Percentiles rank a stretch among this genome's conserved stretches.
These are phyloP conservation scores for Lachnum nothofagi DNA, from an alignment of 2,329 filamentous ascomycete genomes.

Conservation along the genomic window DNA sequence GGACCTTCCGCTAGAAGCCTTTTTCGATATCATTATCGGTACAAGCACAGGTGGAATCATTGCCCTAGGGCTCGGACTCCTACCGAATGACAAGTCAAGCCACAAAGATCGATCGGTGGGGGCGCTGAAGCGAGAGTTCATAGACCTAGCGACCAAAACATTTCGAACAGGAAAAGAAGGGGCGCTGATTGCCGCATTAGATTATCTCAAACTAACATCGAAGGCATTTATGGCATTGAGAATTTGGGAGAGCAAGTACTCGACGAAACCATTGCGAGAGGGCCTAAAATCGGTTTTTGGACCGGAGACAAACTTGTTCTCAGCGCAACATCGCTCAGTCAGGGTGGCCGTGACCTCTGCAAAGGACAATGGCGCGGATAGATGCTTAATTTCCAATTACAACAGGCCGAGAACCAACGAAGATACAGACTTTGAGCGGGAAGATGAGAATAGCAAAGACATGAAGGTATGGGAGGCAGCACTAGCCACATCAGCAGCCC, in stretches of 20 bases:
- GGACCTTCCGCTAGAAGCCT: constrained; percentile 3
- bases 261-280: constrained; percentile 4
- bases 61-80: neutral
- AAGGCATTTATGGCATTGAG: constrained; percentile 5
- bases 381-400: constrained; percentile 11
- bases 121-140: constrained; percentile 3
- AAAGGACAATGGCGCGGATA: constrained; percentile 7
- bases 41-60: constrained; percentile 4
- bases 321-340: neutral
- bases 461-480: constrained; percentile 24
- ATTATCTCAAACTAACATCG: constrained; percentile 8
- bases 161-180: constrained; percentile 2
- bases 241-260: constrained; percentile 9
- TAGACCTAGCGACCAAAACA: constrained; percentile 3
- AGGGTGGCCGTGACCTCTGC: constrained; percentile 11
- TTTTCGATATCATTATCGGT: constrained; percentile 8
- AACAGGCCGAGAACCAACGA: constrained; percentile 6
- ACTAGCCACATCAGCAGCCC: constrained; percentile 21
- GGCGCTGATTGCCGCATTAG: neutral
- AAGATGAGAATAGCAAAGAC: constrained; percentile 15
- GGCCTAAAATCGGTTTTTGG: constrained; percentile 6
- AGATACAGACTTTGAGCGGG: constrained; percentile 14
- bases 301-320: constrained; percentile 5
- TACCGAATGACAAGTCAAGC: neutral
- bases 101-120: constrained; percentile 1